Conservation (phyloP, 768 basidiomycete genomes). For the Rhizopogon rudus region DNA sequence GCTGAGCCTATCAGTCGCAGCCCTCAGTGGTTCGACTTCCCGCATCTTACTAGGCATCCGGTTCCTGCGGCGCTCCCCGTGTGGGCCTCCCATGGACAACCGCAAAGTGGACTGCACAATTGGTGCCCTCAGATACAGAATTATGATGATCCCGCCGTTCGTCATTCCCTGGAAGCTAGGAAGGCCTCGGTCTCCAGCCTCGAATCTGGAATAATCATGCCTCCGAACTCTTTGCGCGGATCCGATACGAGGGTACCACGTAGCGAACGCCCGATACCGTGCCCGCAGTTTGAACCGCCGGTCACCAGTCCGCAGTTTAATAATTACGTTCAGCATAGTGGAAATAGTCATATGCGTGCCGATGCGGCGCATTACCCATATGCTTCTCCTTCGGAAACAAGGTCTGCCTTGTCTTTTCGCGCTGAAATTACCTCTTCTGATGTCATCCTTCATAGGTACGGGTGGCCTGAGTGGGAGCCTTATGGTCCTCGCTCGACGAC, state of each 20-base stretch:
- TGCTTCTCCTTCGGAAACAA: slow-evolving; percentile 2
- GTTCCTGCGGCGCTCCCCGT: slow-evolving; percentile 17
- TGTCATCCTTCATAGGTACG: slow-evolving; percentile 4
- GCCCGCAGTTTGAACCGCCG: not conserved
- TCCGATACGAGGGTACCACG: slow-evolving; percentile 5
- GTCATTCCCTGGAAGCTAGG: slow-evolving; percentile 4
- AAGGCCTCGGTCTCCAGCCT: slow-evolving; percentile 9
- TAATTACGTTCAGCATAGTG: not conserved
- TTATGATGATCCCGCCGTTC: slow-evolving; percentile 9
- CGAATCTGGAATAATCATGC: slow-evolving; percentile 7
- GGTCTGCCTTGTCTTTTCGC: slow-evolving; percentile 4
- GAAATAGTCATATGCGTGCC: not conserved
- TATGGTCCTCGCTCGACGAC: slow-evolving; percentile 3
- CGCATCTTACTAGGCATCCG: slow-evolving; percentile 23
- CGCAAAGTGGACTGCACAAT: not conserved
- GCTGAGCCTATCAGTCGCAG: slow-evolving; percentile 7
- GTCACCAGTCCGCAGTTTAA: not conserved
- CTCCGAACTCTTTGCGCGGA: slow-evolving; percentile 3
- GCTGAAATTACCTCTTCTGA: not conserved
- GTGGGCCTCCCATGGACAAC: not conserved
- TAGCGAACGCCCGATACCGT: not conserved
- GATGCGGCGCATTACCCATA: not conserved
- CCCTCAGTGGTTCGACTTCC: slow-evolving; percentile 21
- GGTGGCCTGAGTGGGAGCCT: slow-evolving; percentile 14
- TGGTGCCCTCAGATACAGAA: slow-evolving; percentile 4